Base-by-base conservation (phyloP, 192 early-diverging fungal species). In the Mortierella claussenii region DNA sequence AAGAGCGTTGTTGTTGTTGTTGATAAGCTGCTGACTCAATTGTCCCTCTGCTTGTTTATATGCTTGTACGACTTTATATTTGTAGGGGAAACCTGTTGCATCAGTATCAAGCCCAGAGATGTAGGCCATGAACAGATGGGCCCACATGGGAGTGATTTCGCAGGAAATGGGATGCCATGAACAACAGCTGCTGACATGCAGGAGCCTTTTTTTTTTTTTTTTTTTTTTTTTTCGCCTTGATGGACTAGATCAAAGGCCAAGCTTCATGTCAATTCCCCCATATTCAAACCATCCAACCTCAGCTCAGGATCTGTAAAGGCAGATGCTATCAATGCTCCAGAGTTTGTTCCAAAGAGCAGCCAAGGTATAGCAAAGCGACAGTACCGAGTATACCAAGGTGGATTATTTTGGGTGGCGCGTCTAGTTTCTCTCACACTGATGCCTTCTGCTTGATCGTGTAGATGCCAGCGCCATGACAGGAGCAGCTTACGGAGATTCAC, bases 241-340 rank as follows among this genome's bases (percentile, higher is more conserved):
- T 43, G 10, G 40, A 30, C 24, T 24, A 81, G 74, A 46, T 50
- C 61, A 20, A 88, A 88, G 55, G 67, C 85, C 23, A 88, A 87
- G 56, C 78, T 90, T 45, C 87, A 86, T 49, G 86, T 90, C 34
- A 88, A 89, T 52, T 90, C 89, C 17, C 89, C 89, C n/a, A 83
- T 89, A 9, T 90, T 90, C 57, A 88, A 85, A 40, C 88, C 88
- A 20, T 64, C 81, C 9, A 79, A 48, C 49, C 67, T 76, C 47
- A 60, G 79, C 26, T 81, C 82, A 20, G 59, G 73, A 24, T 82
- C 82, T 24, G 84, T 83, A 46, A 79, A 83, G 28, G 80, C 79
- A 27, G 86, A 86, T 43, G 68, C 81, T 37, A 65, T 84, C 13
- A 79, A 86, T 55, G 87, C 88, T 1, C 87, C 87, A 21, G 80